Base-by-base conservation (phyloP, 768 basidiomycete species). In the Leccinellum albellum region DNA sequence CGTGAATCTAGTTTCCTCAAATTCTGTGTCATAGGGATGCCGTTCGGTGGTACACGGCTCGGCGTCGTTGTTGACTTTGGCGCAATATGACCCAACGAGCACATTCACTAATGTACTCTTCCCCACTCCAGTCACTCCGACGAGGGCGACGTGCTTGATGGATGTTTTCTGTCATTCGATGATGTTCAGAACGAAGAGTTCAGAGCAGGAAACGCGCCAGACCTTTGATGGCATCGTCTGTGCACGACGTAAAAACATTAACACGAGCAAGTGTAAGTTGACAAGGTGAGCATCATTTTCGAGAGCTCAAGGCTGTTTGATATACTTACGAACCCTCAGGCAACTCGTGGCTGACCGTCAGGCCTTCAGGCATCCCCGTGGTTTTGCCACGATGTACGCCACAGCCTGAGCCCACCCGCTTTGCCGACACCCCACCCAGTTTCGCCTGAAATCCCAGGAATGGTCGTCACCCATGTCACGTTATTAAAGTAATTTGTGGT, bases 81-180 rank as follows among this genome's bases (percentile, higher is more conserved):
- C 61, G 6, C 9, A 3, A 26, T 14, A 3, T 15, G 44, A 44
- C 21, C 37, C 55, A 6, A 9, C 23, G 42, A 66, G 57, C 40
- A 66, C 28, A 20, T 66, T 64, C 20, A 62, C 57, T 14, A 59
- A 28, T 4, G 63, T 64, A 37, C 59, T 57, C 60, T 64, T 61
- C 49, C 64, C 56, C 15, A 33, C 60, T 4, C 63, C 60, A 2
- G 61, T 60, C 14, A 33, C 8, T 28, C 64, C 60, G 28, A 56
- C 60, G 52, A 65, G 21, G 29, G 49, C 56, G 33, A 65, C 24
- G 24, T 64, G 55, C 47, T 54, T 65, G 13, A n/a, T 37, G 20
- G 42, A 23, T 51, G 17, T 2, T 15, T 40, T 24, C 63, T 59
- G 28, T 54, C 35, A 6, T 24, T 37, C 6, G 23, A 49, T 23